Evolutionary conservation across 495 filamentous ascomycete genomes (phyloP).

Genomic region (Penicillium ucsense): DNA sequence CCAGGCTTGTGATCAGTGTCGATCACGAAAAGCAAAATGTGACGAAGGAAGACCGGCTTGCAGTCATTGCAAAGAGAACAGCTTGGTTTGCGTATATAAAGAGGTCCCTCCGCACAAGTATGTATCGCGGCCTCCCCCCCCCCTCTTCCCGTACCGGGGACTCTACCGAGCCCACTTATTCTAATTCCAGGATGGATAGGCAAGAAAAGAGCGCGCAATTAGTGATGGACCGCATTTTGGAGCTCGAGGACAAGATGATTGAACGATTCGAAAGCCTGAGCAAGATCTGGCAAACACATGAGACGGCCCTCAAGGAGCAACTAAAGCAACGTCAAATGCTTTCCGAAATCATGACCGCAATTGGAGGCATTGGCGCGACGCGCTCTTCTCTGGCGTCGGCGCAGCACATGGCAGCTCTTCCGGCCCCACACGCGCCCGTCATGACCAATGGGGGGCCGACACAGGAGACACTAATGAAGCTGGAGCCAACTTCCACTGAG

Average conservation of each 20-base stretch:
- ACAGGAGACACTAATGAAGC: conserved; percentile 6
- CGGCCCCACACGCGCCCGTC: not conserved
- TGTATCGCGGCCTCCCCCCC: conserved; percentile 8
- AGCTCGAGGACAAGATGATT: conserved; percentile 20
- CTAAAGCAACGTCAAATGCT: not conserved
- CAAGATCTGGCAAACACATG: conserved; percentile 6
- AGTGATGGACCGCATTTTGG: conserved; percentile 22
- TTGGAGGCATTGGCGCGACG: not conserved
- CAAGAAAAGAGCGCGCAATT: conserved; percentile 36
- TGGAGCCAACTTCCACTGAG: conserved; percentile 3
- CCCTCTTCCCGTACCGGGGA: not conserved
- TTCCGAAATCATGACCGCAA: not conserved
- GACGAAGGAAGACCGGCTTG: conserved; percentile 51
- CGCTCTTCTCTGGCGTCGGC: not conserved
- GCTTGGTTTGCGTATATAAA: conserved; percentile 46
- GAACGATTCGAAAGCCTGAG: conserved; percentile 4
- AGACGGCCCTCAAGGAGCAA: not conserved
- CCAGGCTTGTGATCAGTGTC: conserved; percentile 53
- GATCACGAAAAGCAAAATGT: conserved; percentile 53
- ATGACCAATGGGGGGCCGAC: not conserved
- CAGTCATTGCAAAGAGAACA: conserved; percentile 50
- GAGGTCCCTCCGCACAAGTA: conserved; percentile 52
- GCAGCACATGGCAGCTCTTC: not conserved
- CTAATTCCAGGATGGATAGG: conserved; percentile 12
- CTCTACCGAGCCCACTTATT: not conserved